Percentiles rank a stretch among this genome's conserved stretches.
Conservation (phyloP, 2,329 filamentous ascomycete genomes). For the Leptographium lundbergii region DNA sequence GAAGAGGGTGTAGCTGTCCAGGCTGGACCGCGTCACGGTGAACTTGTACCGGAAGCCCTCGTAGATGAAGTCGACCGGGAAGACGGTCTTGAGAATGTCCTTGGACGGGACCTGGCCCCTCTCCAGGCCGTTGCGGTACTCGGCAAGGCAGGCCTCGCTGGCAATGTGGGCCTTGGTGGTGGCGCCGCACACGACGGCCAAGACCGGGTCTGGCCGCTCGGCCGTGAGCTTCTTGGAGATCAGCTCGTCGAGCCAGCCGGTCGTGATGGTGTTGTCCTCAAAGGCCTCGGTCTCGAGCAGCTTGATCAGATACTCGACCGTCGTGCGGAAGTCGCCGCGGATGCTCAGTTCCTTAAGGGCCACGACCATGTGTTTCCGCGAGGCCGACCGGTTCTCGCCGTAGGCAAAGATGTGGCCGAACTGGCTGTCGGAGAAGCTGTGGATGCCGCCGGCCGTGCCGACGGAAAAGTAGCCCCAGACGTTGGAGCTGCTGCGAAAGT, state of each 20-base stretch:
- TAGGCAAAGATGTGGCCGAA: constrained; percentile 99
- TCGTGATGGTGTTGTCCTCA: constrained; percentile 98
- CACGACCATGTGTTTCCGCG: constrained; percentile 97
- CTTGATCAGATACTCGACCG: constrained; percentile 98
- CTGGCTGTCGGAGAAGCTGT: constrained; percentile 98
- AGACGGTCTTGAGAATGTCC: constrained; percentile 94
- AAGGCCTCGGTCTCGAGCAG: constrained; percentile 96
- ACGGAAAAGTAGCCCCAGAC: constrained; percentile 99
- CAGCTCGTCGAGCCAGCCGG: constrained; percentile 95
- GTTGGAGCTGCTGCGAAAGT: constrained; percentile 97
- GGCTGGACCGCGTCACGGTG: constrained; percentile 82
- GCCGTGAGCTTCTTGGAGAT: constrained; percentile 97
- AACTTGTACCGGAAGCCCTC: constrained; percentile 96
- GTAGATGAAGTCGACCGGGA: constrained; percentile 97
- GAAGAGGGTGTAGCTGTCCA: constrained; percentile 93
- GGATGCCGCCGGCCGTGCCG: constrained; percentile 88
- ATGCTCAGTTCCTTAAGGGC: constrained; percentile 98
- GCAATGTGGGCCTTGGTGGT: constrained; percentile 89
- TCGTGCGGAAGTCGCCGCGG: constrained; percentile 97
- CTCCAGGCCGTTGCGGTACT: constrained; percentile 81
- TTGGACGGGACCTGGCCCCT: constrained; percentile 96
- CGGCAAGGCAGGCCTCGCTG: constrained; percentile 77
- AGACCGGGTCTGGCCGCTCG: constrained; percentile 82
- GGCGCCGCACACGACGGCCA: constrained; percentile 92
- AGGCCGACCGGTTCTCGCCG: constrained; percentile 91